Percentiles rank a stretch among this genome's conserved stretches.
Conservation (phyloP, 2,329 filamentous ascomycete genomes). For the Clarireedia hainanense region DNA sequence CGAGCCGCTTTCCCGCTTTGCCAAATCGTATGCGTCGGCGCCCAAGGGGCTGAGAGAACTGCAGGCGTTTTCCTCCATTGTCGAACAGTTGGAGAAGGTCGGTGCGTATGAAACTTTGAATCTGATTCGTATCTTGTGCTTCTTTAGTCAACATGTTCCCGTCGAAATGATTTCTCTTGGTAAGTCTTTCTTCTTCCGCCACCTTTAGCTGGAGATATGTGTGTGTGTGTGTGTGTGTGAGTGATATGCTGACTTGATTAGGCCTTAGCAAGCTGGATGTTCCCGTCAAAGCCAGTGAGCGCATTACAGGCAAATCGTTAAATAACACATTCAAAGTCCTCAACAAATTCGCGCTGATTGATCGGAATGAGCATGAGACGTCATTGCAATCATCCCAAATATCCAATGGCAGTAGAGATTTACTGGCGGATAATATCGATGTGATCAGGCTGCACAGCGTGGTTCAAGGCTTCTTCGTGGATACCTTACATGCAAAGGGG, state of each 20-base stretch:
- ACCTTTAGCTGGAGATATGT: no score
- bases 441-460: conserved; percentile 44
- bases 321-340: conserved; percentile 43
- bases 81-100: conserved; percentile 40
- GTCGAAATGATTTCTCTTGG: conserved; percentile 58
- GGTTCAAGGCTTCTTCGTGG: conserved; percentile 45
- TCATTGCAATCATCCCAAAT: conserved; percentile 22
- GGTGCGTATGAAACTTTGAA: conserved; percentile 50
- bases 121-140: conserved; percentile 55
- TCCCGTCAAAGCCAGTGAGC: conserved; percentile 38
- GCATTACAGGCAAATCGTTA: conserved; percentile 21
- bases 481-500: conserved; percentile 34
- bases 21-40: conserved; percentile 48
- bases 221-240: no score
- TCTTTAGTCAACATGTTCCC: conserved; percentile 57
- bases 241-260: conserved; percentile 14
- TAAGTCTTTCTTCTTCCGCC: conserved; percentile 16
- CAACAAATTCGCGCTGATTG: conserved; percentile 44
- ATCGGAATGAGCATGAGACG: conserved; percentile 38
- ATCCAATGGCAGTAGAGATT: conserved; percentile 34
- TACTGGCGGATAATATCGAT: conserved; percentile 39
- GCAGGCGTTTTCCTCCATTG: conserved; percentile 40
- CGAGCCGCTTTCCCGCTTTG: conserved; percentile 54
- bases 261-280: conserved; percentile 40
- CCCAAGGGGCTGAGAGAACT: conserved; percentile 42